These are phyloP conservation scores for Xylaria longipes DNA, from an alignment of 495 filamentous ascomycete species.

Conservation along the genomic window DNA sequence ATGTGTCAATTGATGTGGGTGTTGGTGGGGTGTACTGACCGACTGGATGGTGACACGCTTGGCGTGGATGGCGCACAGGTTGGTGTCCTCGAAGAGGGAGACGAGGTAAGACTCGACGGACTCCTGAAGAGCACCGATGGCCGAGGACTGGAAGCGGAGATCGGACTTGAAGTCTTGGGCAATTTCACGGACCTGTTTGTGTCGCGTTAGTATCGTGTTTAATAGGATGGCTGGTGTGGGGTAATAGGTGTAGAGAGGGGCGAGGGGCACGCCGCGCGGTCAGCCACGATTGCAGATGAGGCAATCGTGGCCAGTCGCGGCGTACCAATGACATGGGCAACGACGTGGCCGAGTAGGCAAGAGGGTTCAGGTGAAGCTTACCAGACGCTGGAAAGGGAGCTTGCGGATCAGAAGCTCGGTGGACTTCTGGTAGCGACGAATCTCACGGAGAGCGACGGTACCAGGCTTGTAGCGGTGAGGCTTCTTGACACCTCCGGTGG, in stretches of 20 bases:
- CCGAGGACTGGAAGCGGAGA: constrained; percentile 99
- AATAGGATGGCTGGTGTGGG: background rate
- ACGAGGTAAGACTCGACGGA: constrained; percentile 99
- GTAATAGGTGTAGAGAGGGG: background rate
- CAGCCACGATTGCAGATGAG: constrained; percentile 4
- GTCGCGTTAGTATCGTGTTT: constrained; percentile 42
- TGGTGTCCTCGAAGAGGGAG: constrained; percentile 99
- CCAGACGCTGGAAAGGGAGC: constrained; percentile 99
- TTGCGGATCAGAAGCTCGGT: constrained; percentile 99
- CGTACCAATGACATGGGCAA: background rate
- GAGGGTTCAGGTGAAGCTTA: constrained; percentile 39
- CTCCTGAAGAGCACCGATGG: constrained; percentile 99
- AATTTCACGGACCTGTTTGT: constrained; percentile 84
- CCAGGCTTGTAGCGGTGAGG: constrained; percentile 99
- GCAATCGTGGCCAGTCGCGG: background rate
- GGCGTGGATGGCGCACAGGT: constrained; percentile 99
- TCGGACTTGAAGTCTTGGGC: constrained; percentile 99
- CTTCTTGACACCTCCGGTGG: constrained; percentile 94
- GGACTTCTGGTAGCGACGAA: constrained; percentile 99
- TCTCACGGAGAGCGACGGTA: constrained; percentile 99
- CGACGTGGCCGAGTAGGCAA: background rate
- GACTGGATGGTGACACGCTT: constrained; percentile 97
- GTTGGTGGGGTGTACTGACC: constrained; percentile 40
- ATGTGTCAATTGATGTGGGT: background rate
- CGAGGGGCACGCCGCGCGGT: constrained; percentile 17